Percentiles rank a stretch among this genome's conserved stretches.
phyloP scores from a whole-genome alignment of 1,284 basidiomycete genomes.

The Rhizoctonia solani region DNA sequence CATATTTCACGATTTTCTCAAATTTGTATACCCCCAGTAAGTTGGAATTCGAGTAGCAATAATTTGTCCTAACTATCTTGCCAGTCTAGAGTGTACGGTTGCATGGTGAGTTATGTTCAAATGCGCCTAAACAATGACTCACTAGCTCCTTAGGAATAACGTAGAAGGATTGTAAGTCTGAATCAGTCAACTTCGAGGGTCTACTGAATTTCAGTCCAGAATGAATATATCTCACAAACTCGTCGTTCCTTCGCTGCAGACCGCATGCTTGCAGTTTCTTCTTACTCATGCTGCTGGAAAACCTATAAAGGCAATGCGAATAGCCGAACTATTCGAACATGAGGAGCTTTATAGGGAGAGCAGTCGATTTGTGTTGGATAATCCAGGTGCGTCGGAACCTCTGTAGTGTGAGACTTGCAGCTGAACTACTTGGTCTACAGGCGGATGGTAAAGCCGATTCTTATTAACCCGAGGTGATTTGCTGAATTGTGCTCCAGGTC shows the following conservation, averaged over 20 bases:
- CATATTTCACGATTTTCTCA: constrained; percentile 84
- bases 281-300: constrained; percentile 88
- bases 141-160: constrained; percentile 60
- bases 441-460: constrained; percentile 59
- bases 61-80: not conserved
- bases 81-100: constrained; percentile 83
- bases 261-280: constrained; percentile 81
- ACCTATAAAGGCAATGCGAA: constrained; percentile 87
- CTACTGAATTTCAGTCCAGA: constrained; percentile 30
- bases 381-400: constrained; percentile 58
- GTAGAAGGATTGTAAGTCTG: constrained; percentile 68
- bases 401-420: not conserved
- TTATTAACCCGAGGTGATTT: not conserved
- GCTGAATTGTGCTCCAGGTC: constrained; percentile 41
- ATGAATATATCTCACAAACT: constrained; percentile 87
- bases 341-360: constrained; percentile 88
- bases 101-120: constrained; percentile 55
- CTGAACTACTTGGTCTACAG: constrained; percentile 36
- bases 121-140: not conserved
- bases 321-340: constrained; percentile 84
- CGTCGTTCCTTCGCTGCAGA: constrained; percentile 77
- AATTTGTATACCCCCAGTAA: constrained; percentile 75
- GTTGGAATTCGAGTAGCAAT: constrained; percentile 2
- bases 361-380: constrained; percentile 87
- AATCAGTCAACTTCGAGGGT: constrained; percentile 32